phyloP scores from a whole-genome alignment of 2,329 filamentous ascomycete species.

The Cladosporium sp. region DNA sequence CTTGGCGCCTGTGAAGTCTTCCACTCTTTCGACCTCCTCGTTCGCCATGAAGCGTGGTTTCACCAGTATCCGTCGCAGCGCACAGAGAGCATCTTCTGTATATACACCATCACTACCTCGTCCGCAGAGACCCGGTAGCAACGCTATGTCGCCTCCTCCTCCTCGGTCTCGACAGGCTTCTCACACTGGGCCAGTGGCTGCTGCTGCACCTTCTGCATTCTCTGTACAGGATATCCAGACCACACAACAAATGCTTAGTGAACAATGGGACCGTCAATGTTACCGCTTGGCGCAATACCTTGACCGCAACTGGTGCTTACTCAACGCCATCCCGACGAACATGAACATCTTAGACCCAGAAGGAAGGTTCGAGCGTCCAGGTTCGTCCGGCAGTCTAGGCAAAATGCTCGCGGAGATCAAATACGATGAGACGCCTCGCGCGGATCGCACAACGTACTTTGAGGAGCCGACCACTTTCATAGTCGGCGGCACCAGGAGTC shows the following conservation, averaged over 20 bases:
- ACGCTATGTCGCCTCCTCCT: constrained; percentile 21
- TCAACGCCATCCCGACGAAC: constrained; percentile 44
- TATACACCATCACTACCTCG: constrained; percentile 34
- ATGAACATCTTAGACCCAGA: constrained; percentile 44
- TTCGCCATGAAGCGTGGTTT: constrained; percentile 35
- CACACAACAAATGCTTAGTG: constrained; percentile 48
- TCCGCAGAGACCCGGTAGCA: constrained; percentile 7
- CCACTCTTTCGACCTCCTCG: constrained; percentile 4
- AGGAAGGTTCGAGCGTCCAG: constrained; percentile 48
- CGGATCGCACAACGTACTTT: constrained; percentile 41
- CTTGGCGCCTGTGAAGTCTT: constrained; percentile 4
- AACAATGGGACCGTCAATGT: constrained; percentile 53
- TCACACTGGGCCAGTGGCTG: constrained; percentile 23
- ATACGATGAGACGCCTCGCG: constrained; percentile 47
- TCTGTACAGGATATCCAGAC: constrained; percentile 54
- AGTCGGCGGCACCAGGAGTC: not conserved
- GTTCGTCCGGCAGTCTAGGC: constrained; percentile 41
- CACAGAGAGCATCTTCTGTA: constrained; percentile 30
- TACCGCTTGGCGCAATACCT: constrained; percentile 50
- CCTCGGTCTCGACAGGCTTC: constrained; percentile 27
- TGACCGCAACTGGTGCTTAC: constrained; percentile 48
- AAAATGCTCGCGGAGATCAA: constrained; percentile 47
- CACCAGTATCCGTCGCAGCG: constrained; percentile 34
- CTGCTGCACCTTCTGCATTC: constrained; percentile 29
- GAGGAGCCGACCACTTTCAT: constrained; percentile 17